Evolutionary conservation across 2,329 filamentous ascomycete genomes (phyloP), one percentile per base, ranked within the genome.

Genomic region (Neonectria sp.): DNA sequence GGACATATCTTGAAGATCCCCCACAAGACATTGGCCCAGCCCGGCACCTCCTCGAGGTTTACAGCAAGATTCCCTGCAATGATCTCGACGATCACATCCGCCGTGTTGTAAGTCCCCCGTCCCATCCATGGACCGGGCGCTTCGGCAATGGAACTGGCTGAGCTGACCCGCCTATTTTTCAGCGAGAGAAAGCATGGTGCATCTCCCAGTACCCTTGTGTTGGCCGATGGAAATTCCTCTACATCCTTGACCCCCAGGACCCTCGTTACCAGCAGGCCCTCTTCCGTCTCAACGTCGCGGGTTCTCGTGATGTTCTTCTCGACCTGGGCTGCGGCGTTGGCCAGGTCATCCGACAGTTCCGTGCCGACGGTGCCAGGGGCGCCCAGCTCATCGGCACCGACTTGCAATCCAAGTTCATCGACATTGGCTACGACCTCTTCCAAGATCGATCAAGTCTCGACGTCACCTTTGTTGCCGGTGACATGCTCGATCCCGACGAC

Each of bases 371-470:
- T 24, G 86, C 86, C 8, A 78, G 83, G 27, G 79, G 83, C 6
- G 75, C 80, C 17, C 82, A 84, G 52, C 76, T 90, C n/a, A 84
- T 84, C 65, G 87, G 86, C 21, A 80, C 82, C 4, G 87, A 89
- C 67, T 68, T 87, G 3, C 81, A 85, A 49, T 71, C 81, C 24
- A 79, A 79, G n/a, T 88, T 90, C 70, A 82, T 90, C 59, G 82
- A 88, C 12, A 77, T 88, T n/a, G 89, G 89, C 31, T 90, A 91
- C 76, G 88, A 91, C 60, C 82, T 93, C 24, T 93, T 92, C 79
- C 83, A 85, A 52, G 91, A 92, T 68, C 82, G 84, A 29, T 74
- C 79, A n/a, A 81, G 63, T 37, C 78, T 89, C 6, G 79, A 80
- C 24, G 82, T 82, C 2, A 81, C 80, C 2, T 89, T 90, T 68